Evolutionary conservation across 106 monocot species (phyloP), one percentile per base, ranked within the genome.

Genomic region (Ottelia alismoides): DNA sequence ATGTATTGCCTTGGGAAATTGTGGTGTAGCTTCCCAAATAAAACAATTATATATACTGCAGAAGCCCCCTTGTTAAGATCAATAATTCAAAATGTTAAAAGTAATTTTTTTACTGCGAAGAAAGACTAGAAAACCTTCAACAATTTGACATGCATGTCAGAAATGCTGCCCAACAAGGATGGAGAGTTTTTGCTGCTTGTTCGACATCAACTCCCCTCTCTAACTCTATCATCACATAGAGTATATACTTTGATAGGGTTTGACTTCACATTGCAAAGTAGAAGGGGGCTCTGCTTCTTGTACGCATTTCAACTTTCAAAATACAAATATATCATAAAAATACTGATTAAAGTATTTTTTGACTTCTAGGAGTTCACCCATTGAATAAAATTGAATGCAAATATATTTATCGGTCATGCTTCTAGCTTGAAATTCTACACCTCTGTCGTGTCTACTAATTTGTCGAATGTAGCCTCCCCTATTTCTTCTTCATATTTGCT

Each of bases 91-190:
- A n/a, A n/a, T n/a, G n/a, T n/a, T n/a, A n/a, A n/a, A n/a, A n/a
- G n/a, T n/a, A n/a, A n/a, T n/a, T n/a, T n/a, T n/a, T n/a, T n/a
- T n/a, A n/a, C n/a, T n/a, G n/a, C n/a, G n/a, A n/a, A n/a, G n/a
- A n/a, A n/a, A n/a, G n/a, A n/a, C n/a, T n/a, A n/a, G n/a, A n/a
- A n/a, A n/a, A n/a, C n/a, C n/a, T n/a, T n/a, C n/a, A n/a, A n/a
- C n/a, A n/a, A n/a, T n/a, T n/a, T n/a, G n/a, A n/a, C n/a, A n/a
- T n/a, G n/a, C n/a, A n/a, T n/a, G n/a, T n/a, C n/a, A n/a, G n/a
- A n/a, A n/a, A n/a, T n/a, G 82, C 82, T 35, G 62, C 73, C 86
- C 86, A 87, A 63, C 79, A 92, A 46, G 92, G 92, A 83, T 92
- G 82, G 61, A 86, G 76, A 30, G 82, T 72, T 60, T 75, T 82